phyloP scores from a whole-genome alignment of 805 yeast genomes.

The Hanseniaspora pseudoguilliermondii region DNA sequence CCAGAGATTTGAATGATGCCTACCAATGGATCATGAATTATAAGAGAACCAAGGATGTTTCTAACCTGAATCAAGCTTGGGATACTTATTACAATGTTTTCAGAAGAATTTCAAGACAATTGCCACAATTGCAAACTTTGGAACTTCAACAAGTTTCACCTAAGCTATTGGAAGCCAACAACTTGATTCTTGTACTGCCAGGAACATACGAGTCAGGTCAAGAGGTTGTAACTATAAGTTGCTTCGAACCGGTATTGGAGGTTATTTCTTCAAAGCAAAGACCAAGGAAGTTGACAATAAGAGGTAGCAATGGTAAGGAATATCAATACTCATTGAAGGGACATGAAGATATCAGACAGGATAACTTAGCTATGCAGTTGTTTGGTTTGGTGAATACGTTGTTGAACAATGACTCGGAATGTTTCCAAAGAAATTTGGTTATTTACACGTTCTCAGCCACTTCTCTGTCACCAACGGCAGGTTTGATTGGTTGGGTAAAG shows the following conservation, averaged over 20 bases:
- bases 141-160: constrained; percentile 94
- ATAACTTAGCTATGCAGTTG: constrained; percentile 91
- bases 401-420: constrained; percentile 79
- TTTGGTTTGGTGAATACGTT: constrained; percentile 91
- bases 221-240: constrained; percentile 56
- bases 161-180: constrained; percentile 59
- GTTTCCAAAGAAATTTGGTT: constrained; percentile 88
- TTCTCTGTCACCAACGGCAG: constrained; percentile 94
- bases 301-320: constrained; percentile 85
- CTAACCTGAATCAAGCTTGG: constrained; percentile 94
- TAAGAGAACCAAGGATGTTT: constrained; percentile 70
- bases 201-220: constrained; percentile 84
- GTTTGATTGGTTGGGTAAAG: constrained; percentile 92
- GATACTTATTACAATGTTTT: constrained; percentile 89
- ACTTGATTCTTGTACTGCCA: constrained; percentile 81
- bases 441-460: constrained; percentile 87
- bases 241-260: constrained; percentile 69
- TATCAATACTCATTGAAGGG: constrained; percentile 79
- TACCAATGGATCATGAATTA: constrained; percentile 84
- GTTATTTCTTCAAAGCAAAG: constrained; percentile 93
- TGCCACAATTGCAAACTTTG: constrained; percentile 73
- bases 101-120: constrained; percentile 75
- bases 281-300: constrained; percentile 69
- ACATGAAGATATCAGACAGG: constrained; percentile 96
- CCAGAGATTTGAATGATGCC: constrained; percentile 84